Percentiles rank a stretch among this genome's conserved stretches.
phyloP scores from a whole-genome alignment of 2,329 filamentous ascomycete genomes.

The Colletotrichum camelliae region DNA sequence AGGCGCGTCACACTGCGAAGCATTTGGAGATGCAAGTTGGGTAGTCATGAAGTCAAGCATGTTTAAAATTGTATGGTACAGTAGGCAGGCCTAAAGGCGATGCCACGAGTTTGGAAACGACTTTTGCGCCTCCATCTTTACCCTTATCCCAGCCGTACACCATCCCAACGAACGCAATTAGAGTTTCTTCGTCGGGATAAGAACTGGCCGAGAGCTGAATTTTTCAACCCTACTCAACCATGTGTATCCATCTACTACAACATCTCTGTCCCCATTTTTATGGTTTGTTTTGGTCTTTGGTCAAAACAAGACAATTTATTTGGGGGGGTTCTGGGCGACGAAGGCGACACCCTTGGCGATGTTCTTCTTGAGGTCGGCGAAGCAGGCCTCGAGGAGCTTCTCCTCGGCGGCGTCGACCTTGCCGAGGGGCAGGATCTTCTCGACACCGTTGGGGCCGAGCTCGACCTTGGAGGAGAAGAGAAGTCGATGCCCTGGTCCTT shows the following conservation, averaged over 20 bases:
- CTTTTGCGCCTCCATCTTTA: slow-evolving; percentile 17
- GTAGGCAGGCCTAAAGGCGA: slow-evolving; percentile 21
- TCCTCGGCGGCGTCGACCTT: slow-evolving; percentile 85
- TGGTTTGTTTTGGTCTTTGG: not conserved
- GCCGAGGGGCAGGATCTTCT: slow-evolving; percentile 91
- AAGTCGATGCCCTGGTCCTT: slow-evolving; percentile 98
- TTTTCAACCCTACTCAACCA: slow-evolving; percentile 20
- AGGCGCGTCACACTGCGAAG: not conserved
- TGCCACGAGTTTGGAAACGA: slow-evolving; percentile 12
- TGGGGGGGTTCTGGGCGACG: slow-evolving; percentile 63
- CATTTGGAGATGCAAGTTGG: no score
- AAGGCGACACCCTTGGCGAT: slow-evolving; percentile 85
- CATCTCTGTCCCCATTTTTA: not conserved
- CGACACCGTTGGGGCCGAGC: slow-evolving; percentile 94
- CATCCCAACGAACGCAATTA: not conserved
- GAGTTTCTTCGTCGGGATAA: not conserved
- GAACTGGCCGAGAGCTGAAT: slow-evolving; percentile 1
- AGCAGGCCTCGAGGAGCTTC: slow-evolving; percentile 84
- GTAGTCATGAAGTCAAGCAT: slow-evolving; percentile 15
- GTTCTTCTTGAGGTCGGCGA: slow-evolving; percentile 90
- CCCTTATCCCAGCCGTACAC: slow-evolving; percentile 6
- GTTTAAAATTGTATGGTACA: slow-evolving; percentile 22
- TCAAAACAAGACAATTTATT: slow-evolving; percentile 45
- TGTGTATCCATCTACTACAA: slow-evolving; percentile 12
- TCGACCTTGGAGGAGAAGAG: slow-evolving; percentile 96